Conservation (phyloP, 2,329 filamentous ascomycete species). For the Penicillium sp. region DNA sequence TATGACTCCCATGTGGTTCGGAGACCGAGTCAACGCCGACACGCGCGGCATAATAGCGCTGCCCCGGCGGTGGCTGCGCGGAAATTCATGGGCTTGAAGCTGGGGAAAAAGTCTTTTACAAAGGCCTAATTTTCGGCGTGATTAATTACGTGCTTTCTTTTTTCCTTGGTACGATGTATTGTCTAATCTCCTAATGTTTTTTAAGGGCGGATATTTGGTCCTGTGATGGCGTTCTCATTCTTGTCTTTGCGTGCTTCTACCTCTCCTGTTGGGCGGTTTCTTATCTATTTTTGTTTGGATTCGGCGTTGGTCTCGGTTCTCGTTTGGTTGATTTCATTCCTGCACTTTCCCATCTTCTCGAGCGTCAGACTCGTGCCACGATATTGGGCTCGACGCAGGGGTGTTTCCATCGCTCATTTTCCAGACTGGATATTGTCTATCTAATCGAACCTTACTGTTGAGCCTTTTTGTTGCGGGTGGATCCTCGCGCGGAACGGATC, state of each 20-base stretch:
- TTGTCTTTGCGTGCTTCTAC: too few relatives aligned
- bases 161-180: neutral
- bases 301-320: too few relatives aligned
- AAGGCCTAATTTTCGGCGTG: constrained; percentile 12
- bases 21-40: constrained; percentile 21
- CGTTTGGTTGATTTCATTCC: too few relatives aligned
- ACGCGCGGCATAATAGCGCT: constrained; percentile 23
- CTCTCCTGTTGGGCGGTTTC: too few relatives aligned
- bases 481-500: neutral
- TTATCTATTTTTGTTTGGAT: neutral
- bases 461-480: neutral
- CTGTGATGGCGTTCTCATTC: neutral
- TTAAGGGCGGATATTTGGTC: neutral
- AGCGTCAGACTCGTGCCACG: neutral
- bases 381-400: neutral
- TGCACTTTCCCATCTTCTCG: too few relatives aligned
- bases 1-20: constrained; percentile 11
- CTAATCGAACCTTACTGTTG: neutral
- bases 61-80: constrained; percentile 9
- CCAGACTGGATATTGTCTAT: constrained; percentile 11
- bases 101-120: constrained; percentile 24
- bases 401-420: neutral
- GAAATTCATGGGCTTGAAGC: constrained; percentile 27
- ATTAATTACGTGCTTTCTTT: neutral
- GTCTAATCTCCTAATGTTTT: constrained; percentile 5